A percentile compares a stretch with the other conserved stretches of the same genome.
Conservation (phyloP, 2,329 filamentous ascomycete genomes). For the Penicillium thymicola region DNA sequence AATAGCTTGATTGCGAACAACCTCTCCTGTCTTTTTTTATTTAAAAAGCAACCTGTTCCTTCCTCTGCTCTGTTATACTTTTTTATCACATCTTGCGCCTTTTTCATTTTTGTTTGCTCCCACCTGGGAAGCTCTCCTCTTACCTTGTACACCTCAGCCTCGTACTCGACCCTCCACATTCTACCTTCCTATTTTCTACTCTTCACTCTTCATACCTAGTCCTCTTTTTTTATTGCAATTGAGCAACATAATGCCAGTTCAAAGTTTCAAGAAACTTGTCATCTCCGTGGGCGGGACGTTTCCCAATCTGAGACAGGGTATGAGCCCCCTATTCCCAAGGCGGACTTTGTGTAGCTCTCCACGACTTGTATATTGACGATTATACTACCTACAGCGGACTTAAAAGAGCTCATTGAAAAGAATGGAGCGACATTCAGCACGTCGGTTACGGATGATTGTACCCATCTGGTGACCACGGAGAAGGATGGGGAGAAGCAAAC, state of each 20-base stretch:
- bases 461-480: slow-evolving; percentile 38
- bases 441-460: slow-evolving; percentile 32
- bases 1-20: background rate
- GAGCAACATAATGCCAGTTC: slow-evolving; percentile 21
- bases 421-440: slow-evolving; percentile 35
- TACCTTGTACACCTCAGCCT: background rate
- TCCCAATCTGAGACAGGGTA: slow-evolving; percentile 51
- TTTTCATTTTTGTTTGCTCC: background rate
- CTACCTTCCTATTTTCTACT: background rate
- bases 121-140: background rate
- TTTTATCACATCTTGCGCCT: background rate
- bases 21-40: background rate
- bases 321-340: slow-evolving; percentile 11
- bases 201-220: background rate
- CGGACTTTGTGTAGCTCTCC: slow-evolving; percentile 8
- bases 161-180: background rate
- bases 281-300: slow-evolving; percentile 63
- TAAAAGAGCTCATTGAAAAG: slow-evolving; percentile 33
- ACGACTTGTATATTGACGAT: slow-evolving; percentile 2
- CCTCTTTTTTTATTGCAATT: background rate
- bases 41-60: background rate
- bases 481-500: slow-evolving; percentile 37
- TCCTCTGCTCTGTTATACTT: background rate
- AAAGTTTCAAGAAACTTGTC: slow-evolving; percentile 30
- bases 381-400: slow-evolving; percentile 22